Evolutionary conservation across 345 rosid genomes (phyloP), one percentile per base, ranked within the genome.

Genomic region (Camelina laxa): DNA sequence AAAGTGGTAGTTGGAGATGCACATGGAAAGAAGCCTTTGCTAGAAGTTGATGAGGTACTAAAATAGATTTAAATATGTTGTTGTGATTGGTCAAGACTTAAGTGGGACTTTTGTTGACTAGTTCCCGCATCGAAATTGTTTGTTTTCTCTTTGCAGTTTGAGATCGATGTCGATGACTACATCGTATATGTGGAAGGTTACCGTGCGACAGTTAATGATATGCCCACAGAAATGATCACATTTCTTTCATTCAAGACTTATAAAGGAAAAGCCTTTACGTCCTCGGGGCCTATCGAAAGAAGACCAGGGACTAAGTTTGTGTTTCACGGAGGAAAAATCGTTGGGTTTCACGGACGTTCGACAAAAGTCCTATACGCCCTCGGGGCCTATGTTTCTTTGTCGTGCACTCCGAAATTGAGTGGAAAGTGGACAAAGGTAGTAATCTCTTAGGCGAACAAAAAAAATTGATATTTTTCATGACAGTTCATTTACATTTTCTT

Each of bases 301-400:
- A 27, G 3, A 2, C 17, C 74, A 7, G 58, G 79, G 6, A 38
- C 13, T 19, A 68, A 60, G 69, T 68, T 61, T 61, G 63, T 75
- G 67, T 58, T 60, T 8, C 69, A 75, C 45, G 74, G 79, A n/a
- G 79, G 69, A 16, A 75, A 69, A 53, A 64, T 77, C 73, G 39
- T 59, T 20, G 80, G 80, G 20, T 77, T 77, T 64, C 72, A 70
- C 27, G 80, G 80, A 22, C 60, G 76, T 53, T 58, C 76, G 0
- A 31, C 27, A 17, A 38, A 70, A 6, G 60, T 54, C 59, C 38
- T 77, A 12, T 60, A 77, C 47, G 49, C 76, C 10, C 44, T 71
- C 4, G 80, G 80, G 3, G 77, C 62, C 20, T 77, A 71, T 64
- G 8, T 70, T 21, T 22, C 65, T 14, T 15, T 33, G 3, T 16